phyloP scores from a whole-genome alignment of 768 basidiomycete genomes.

The Leccinum arenicola region DNA sequence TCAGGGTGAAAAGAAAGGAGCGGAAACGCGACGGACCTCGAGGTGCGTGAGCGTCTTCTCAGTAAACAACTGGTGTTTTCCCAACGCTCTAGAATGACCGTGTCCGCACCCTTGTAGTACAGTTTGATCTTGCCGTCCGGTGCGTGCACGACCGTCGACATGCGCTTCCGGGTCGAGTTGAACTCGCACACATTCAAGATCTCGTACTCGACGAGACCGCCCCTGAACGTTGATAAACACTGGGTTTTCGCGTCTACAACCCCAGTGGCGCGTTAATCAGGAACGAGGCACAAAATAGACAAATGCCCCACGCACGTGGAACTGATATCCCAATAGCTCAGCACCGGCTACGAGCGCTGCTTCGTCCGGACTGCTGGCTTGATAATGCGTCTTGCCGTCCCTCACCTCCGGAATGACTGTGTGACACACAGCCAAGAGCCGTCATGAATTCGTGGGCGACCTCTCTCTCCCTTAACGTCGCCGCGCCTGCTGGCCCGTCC shows the following conservation, averaged over 20 bases:
- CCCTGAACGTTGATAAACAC: conserved; percentile 86
- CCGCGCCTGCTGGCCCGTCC: neutral
- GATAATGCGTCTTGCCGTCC: conserved; percentile 87
- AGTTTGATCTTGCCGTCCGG: conserved; percentile 92
- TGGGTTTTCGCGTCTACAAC: conserved; percentile 87
- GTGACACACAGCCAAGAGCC: conserved; percentile 88
- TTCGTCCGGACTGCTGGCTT: conserved; percentile 97
- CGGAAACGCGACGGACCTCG: conserved; percentile 55
- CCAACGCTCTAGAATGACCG: conserved; percentile 94
- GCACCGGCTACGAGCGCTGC: conserved; percentile 95
- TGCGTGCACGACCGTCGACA: conserved; percentile 90
- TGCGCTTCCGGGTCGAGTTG: conserved; percentile 95
- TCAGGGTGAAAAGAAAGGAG: neutral
- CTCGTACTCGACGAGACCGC: conserved; percentile 70
- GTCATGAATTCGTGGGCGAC: conserved; percentile 72
- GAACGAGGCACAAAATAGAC: neutral
- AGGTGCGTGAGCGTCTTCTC: conserved; percentile 88
- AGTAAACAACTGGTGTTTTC: conserved; percentile 76
- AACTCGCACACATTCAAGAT: conserved; percentile 98
- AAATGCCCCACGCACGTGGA: conserved; percentile 63
- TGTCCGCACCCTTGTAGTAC: conserved; percentile 97
- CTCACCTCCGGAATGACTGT: conserved; percentile 95
- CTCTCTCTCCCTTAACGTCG: conserved; percentile 38
- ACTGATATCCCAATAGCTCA: conserved; percentile 87
- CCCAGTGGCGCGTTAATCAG: neutral